Base-by-base conservation (phyloP, 2,329 filamentous ascomycete species). In the Passalora sequoiae region DNA sequence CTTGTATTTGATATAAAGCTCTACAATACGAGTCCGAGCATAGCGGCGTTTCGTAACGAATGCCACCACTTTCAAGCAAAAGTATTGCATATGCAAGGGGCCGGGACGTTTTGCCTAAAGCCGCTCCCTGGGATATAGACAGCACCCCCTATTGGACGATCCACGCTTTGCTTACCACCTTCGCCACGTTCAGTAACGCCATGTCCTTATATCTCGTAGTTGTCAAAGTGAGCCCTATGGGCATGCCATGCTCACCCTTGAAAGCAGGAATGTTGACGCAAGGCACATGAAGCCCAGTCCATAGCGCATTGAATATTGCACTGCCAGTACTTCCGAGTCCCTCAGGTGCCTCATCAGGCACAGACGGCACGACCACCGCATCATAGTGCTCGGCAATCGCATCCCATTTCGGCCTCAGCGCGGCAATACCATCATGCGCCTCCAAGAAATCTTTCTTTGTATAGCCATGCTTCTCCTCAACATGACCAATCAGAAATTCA, bases 251-350 rank as follows among this genome's bases (percentile, higher is more conserved):
- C 21, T 67, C 66, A 0, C 81, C 80, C 22, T 68, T 61, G 51
- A 84, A 84, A 0, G 79, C 80, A 0, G 80, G 79, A 0, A 84
- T 60, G 47, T 84, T 83, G 16, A 83, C 61, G 0, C 78, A 77
- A 0, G 81, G 81, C 1, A 70, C 75, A 47, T 84, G 81, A 10
- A 84, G 61, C 3, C 61, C 66, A 51, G 55, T 60, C 51, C 55
- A 58, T 30, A 53, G 50, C 1, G 49, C 35, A 33, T 57, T 50
- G 52, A 61, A 62, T 45, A 77, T 68, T 19, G 76, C 68, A 47
- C 69, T 74, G 0, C 81, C 81, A 0, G 79, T 84, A 39, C 60
- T 70, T 3, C 66, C 66, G 0, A 70, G 57, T 0, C 79, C 80
- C 1, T 70, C 42, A 0, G 80, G 78, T 0, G 81, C 81, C 52